These are phyloP conservation scores for Arthroderma sp. DNA, from an alignment of 2,329 filamentous ascomycete genomes.

Conservation along the genomic window DNA sequence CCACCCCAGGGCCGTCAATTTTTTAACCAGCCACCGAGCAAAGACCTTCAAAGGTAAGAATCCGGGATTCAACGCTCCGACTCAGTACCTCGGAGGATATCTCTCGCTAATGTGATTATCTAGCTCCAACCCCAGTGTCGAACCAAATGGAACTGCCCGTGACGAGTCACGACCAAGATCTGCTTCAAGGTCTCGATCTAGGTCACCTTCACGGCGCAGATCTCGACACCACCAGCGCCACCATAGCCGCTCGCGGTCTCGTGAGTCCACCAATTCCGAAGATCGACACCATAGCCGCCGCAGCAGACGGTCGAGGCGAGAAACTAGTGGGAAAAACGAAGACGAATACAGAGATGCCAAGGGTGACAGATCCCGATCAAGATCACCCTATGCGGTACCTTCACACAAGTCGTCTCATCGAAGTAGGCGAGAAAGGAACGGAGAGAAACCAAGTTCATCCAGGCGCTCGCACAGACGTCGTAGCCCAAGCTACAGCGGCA, in stretches of 20 bases:
- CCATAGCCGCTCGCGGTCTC: conserved; percentile 37
- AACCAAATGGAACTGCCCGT: conserved; percentile 11
- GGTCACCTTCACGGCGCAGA: conserved; percentile 24
- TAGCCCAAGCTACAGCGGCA: conserved; percentile 8
- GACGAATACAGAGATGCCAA: conserved; percentile 14
- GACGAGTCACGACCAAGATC: conserved; percentile 15
- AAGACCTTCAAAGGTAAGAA: too few species aligned
- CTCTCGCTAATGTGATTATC: too few species aligned
- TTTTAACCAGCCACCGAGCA: conserved; percentile 5
- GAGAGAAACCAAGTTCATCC: conserved; percentile 33
- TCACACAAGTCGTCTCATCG: conserved; percentile 46
- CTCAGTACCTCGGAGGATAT: too few species aligned
- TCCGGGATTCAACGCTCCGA: too few species aligned
- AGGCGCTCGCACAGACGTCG: conserved; percentile 37
- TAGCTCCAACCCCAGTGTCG: too few species aligned
- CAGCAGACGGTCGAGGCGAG: conserved; percentile 20
- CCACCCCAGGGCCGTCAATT: conserved; percentile 20
- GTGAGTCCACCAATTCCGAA: conserved; percentile 17
- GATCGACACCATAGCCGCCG: conserved; percentile 23
- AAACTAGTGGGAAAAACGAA: conserved; percentile 26
- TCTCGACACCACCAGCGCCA: conserved; percentile 41
- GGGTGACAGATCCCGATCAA: conserved; percentile 40
- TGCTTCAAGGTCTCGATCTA: conserved; percentile 15
- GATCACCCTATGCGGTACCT: conserved; percentile 52
- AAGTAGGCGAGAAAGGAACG: conserved; percentile 47